phyloP scores from a whole-genome alignment of 73 alveolate genomes.

The Paramecium tetraurelia region DNA sequence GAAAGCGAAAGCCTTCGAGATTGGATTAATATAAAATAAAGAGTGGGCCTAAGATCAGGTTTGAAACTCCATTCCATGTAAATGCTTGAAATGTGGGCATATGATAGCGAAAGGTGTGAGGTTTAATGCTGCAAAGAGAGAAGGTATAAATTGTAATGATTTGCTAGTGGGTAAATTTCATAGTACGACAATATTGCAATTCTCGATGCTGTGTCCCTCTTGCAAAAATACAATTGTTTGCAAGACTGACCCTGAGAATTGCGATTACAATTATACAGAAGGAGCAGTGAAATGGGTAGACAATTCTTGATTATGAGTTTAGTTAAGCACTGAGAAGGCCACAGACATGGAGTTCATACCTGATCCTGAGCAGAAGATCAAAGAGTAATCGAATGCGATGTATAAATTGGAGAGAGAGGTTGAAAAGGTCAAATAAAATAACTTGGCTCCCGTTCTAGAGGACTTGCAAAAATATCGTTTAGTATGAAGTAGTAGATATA shows the following conservation, averaged over 20 bases:
- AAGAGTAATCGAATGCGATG: not conserved
- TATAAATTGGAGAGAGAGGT: not conserved
- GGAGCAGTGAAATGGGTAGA: constrained; percentile 53
- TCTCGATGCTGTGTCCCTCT: constrained; percentile 58
- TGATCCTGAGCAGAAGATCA: constrained; percentile 12
- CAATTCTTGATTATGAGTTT: not conserved
- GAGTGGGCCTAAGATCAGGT: constrained; percentile 54
- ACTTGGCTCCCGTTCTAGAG: not conserved
- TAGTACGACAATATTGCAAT: constrained; percentile 55
- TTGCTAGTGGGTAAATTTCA: constrained; percentile 46
- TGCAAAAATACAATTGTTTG: constrained; percentile 50
- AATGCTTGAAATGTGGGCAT: constrained; percentile 55
- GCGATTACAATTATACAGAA: constrained; percentile 49
- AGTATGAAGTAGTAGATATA: not conserved
- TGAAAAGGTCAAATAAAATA: not conserved
- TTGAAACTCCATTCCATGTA: constrained; percentile 66
- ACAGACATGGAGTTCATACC: constrained; percentile 12
- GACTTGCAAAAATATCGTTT: not conserved
- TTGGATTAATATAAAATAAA: constrained; percentile 44
- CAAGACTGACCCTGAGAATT: constrained; percentile 63
- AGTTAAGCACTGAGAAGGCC: not conserved
- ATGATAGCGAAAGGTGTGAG: constrained; percentile 69
- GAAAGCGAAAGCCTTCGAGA: constrained; percentile 22
- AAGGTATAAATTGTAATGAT: not conserved
- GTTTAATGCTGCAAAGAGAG: constrained; percentile 56